Conservation (phyloP, 2,329 filamentous ascomycete species). For the Tympanopsis confertula region DNA sequence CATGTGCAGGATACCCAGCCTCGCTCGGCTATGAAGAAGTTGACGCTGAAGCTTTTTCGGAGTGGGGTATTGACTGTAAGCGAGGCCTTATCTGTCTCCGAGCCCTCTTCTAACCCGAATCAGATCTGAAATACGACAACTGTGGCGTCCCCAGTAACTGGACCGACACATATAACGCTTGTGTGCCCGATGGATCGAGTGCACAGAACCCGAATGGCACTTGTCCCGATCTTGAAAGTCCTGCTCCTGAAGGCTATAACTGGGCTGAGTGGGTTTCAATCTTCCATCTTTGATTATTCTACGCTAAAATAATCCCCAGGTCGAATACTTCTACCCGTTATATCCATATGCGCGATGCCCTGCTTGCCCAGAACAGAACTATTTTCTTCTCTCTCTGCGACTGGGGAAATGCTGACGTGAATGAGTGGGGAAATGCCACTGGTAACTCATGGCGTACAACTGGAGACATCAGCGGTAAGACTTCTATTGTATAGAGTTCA, state of each 20-base stretch:
- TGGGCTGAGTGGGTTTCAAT: conserved; percentile 4
- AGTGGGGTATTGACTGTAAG: conserved; percentile 45
- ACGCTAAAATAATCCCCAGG: conserved; percentile 1
- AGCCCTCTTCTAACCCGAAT: background rate
- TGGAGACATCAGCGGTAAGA: conserved; percentile 27
- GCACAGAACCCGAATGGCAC: conserved; percentile 13
- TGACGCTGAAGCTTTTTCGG: conserved; percentile 44
- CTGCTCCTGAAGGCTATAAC: conserved; percentile 2
- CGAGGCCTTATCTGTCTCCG: conserved; percentile 2
- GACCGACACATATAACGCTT: conserved; percentile 24
- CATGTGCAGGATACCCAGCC: conserved; percentile 44
- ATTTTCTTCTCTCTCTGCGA: conserved; percentile 40
- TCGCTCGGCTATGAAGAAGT: conserved; percentile 41
- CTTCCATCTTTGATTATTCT: conserved; percentile 2
- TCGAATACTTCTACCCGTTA: conserved; percentile 23
- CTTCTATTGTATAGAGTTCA: conserved; percentile 12
- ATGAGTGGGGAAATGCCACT: conserved; percentile 33
- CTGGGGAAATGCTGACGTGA: conserved; percentile 38
- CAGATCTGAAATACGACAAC: conserved; percentile 46
- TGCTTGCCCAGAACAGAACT: conserved; percentile 20
- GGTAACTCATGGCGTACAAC: conserved; percentile 34
- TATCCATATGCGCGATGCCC: conserved; percentile 36
- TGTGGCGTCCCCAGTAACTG: conserved; percentile 28
- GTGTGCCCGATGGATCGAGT: conserved; percentile 22
- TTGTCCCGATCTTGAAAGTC: conserved; percentile 9